Evolutionary conservation across 2,329 filamentous ascomycete species (phyloP).

Genomic region (Epichloe glyceriae): DNA sequence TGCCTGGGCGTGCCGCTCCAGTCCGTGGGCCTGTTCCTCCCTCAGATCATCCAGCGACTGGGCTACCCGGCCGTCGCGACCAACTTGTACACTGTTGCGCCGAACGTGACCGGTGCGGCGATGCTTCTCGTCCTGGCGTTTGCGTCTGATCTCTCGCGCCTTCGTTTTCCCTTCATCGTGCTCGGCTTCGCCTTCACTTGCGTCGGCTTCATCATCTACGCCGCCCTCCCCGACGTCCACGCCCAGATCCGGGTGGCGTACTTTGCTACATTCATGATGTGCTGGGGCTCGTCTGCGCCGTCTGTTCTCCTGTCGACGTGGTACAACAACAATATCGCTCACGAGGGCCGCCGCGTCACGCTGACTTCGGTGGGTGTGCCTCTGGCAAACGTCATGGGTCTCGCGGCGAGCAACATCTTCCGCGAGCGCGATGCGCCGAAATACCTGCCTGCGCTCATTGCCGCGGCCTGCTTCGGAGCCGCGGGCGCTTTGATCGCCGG

Average conservation of each 20-base stretch:
- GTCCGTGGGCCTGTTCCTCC: slow-evolving; percentile 39
- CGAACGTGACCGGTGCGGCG: slow-evolving; percentile 60
- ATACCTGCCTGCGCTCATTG: slow-evolving; percentile 52
- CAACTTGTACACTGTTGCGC: slow-evolving; percentile 71
- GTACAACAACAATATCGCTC: slow-evolving; percentile 76
- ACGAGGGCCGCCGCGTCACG: slow-evolving; percentile 59
- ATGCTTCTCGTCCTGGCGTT: slow-evolving; percentile 65
- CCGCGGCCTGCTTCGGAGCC: slow-evolving; percentile 52
- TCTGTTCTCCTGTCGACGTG: slow-evolving; percentile 51
- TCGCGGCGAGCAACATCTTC: slow-evolving; percentile 59
- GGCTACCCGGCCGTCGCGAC: slow-evolving; percentile 42
- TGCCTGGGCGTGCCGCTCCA: slow-evolving; percentile 48
- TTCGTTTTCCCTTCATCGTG: slow-evolving; percentile 62
- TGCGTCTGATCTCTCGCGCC: slow-evolving; percentile 49
- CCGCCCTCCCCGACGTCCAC: slow-evolving; percentile 51
- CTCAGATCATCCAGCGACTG: slow-evolving; percentile 39
- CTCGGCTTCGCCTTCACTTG: slow-evolving; percentile 64
- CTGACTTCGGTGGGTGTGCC: slow-evolving; percentile 63
- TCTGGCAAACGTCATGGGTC: slow-evolving; percentile 63
- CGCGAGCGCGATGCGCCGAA: slow-evolving; percentile 49
- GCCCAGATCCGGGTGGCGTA: slow-evolving; percentile 53
- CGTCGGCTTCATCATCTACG: slow-evolving; percentile 67
- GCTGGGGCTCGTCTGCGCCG: slow-evolving; percentile 64
- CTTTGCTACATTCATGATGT: slow-evolving; percentile 72
- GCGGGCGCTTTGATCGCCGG: slow-evolving; percentile 42